phyloP scores from a whole-genome alignment of 306 rosid species.

The Fragaria iinumae region DNA sequence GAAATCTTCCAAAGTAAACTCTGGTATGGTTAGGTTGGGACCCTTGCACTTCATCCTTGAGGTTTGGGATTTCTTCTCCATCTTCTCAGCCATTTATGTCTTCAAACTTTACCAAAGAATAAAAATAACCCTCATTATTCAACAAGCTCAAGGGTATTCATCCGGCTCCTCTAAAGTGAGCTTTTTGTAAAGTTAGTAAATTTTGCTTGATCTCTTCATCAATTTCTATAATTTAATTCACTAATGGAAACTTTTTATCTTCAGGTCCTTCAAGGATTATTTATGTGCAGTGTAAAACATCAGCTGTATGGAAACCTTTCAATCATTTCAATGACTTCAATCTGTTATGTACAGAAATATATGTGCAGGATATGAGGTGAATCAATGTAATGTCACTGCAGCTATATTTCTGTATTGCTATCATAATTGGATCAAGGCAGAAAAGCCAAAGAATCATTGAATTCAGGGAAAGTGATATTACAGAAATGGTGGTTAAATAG shows the following conservation, averaged over 20 bases:
- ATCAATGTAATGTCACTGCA: not conserved
- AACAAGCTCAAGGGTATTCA: not conserved
- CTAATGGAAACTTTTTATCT: not conserved
- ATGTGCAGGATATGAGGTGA: not conserved
- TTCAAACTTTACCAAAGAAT: not conserved
- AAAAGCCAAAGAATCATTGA: not conserved
- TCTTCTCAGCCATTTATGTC: slow-evolving; percentile 35
- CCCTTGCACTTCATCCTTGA: slow-evolving; percentile 16
- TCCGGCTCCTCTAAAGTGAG: too few species aligned
- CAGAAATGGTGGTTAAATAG: not conserved
- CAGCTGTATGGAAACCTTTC: not conserved
- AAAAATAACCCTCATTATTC: not conserved
- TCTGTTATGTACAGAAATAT: not conserved
- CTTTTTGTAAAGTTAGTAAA: too few species aligned
- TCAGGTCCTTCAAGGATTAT: not conserved
- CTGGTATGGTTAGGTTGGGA: slow-evolving; percentile 30
- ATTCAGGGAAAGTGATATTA: too few species aligned
- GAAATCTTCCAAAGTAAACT: slow-evolving; percentile 28
- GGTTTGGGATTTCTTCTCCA: slow-evolving; percentile 31
- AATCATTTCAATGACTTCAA: not conserved
- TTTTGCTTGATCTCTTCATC: not conserved
- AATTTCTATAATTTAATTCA: not conserved
- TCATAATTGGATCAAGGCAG: not conserved
- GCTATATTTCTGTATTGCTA: not conserved
- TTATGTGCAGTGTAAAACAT: not conserved